These are phyloP conservation scores for Tremella yokohamensis DNA, from an alignment of 768 basidiomycete genomes.

Conservation along the genomic window DNA sequence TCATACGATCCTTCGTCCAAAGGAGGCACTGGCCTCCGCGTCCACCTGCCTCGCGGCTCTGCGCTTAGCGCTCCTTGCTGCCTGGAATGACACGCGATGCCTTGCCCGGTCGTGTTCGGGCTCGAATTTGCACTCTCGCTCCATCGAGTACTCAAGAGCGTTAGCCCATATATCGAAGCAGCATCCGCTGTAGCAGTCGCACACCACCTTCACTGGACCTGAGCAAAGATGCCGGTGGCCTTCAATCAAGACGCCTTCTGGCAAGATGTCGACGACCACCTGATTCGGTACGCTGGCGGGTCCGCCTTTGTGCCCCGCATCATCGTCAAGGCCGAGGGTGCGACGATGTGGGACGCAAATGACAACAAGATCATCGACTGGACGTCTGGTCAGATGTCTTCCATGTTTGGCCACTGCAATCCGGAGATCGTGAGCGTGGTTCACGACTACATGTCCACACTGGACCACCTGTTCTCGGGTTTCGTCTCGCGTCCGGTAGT, in stretches of 20 bases:
- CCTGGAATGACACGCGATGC: no score
- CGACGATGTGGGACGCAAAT: constrained; percentile 21
- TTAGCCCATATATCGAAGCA: no score
- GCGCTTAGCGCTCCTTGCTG: no score
- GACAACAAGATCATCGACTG: constrained; percentile 37
- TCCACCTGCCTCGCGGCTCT: no score
- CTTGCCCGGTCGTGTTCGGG: no score
- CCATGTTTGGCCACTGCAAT: constrained; percentile 36
- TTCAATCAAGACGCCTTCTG: constrained; percentile 6
- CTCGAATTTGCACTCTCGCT: no score
- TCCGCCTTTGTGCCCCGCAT: constrained; percentile 9
- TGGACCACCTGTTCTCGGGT: constrained; percentile 40
- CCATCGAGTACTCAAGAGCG: no score
- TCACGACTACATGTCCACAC: constrained; percentile 10
- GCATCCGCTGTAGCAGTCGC: no score
- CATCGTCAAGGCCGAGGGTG: constrained; percentile 17
- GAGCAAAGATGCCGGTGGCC: no score
- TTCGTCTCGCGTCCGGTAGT: constrained; percentile 33
- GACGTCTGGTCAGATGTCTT: constrained; percentile 41
- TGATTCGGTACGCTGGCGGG: constrained; percentile 17
- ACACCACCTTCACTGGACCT: no score
- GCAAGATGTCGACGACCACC: constrained; percentile 9
- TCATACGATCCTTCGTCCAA: no score
- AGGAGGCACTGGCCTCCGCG: no score
- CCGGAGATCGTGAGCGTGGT: constrained; percentile 31